These are phyloP conservation scores for Solanum dulcamara DNA, from an alignment of 257 asterid species.

Conservation along the genomic window DNA sequence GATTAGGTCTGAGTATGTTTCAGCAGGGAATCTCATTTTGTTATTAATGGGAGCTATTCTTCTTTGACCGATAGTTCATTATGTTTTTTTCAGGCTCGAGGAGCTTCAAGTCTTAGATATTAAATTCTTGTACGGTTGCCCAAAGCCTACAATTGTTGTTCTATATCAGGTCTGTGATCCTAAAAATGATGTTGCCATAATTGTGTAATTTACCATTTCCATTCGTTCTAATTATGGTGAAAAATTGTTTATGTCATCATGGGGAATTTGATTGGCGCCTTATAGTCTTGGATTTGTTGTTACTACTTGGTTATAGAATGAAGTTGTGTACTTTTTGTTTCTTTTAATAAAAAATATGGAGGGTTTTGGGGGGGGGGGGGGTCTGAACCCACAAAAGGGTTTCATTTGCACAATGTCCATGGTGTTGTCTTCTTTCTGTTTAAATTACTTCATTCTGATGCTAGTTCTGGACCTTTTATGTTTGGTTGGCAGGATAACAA, in stretches of 20 bases:
- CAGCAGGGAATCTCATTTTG: neutral
- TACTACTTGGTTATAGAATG: neutral
- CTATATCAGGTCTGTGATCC: slow-evolving; percentile 62
- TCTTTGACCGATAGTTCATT: slow-evolving; percentile 1
- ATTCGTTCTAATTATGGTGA: neutral
- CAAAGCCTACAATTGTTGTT: slow-evolving; percentile 82
- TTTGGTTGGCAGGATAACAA: slow-evolving; percentile 59
- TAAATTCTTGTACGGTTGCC: slow-evolving; percentile 82
- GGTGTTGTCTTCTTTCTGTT: neutral
- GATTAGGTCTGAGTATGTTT: neutral
- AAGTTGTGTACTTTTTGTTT: neutral
- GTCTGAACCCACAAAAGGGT: neutral
- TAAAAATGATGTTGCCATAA: neutral
- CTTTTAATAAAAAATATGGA: neutral
- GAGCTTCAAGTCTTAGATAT: slow-evolving; percentile 96
- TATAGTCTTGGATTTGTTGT: neutral
- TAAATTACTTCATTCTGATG: neutral
- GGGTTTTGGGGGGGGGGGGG: neutral
- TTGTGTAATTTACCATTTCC: neutral
- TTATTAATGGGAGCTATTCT: neutral
- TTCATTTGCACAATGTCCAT: neutral
- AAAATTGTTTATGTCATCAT: neutral
- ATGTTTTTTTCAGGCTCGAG: slow-evolving; percentile 56
- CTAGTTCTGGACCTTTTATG: neutral
- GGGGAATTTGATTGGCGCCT: neutral